Evolutionary conservation across 2,329 filamentous ascomycete species (phyloP), one percentile per base, ranked within the genome.

Genomic region (Xylariaceae sp.): DNA sequence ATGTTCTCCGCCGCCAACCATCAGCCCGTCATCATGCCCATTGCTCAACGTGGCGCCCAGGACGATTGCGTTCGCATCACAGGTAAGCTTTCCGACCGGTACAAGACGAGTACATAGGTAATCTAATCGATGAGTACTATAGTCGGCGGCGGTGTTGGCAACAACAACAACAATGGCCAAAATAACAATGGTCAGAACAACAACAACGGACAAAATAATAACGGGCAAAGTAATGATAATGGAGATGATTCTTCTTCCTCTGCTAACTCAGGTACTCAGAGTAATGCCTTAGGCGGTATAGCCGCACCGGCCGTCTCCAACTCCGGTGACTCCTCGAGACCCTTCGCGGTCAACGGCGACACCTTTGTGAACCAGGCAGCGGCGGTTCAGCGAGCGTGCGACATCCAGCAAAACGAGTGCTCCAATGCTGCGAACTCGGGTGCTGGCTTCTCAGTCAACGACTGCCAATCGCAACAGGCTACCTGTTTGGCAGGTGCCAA

Each of bases 1-100:
- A 84, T 87, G 79, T 75, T 77, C 28, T 71, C 77, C 54, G 71
- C 84, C n/a, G 72, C 81, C 60, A 87, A 87, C 73, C 84, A 87
- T 64, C 82, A 86, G 71, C 81, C 82, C 51, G 81, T 85, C 10
- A 64, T 84, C 49, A 86, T 86, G 82, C 82, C 83, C 47, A 78
- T 87, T 48, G 83, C 84, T 50, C 83, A 86, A 71, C 80, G 84
- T 67, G 84, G 84, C 69, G 75, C 80, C 42, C 83, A 86, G 66
- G 84, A 87, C 61, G 83, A 87, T 65, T 87, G 83, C 65, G 71
- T 77, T 46, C 81, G 81, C 62, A 82, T 86, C 63, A 80, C 75
- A 42, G 81, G 83, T 65, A 54, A 51, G 63, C 50, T 22, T 31
- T 42, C 5, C 19, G 13, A 34, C 16, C 38, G 3, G 13, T 11